Evolutionary conservation across 495 filamentous ascomycete genomes (phyloP).

Genomic region (Aspergillus wentii): DNA sequence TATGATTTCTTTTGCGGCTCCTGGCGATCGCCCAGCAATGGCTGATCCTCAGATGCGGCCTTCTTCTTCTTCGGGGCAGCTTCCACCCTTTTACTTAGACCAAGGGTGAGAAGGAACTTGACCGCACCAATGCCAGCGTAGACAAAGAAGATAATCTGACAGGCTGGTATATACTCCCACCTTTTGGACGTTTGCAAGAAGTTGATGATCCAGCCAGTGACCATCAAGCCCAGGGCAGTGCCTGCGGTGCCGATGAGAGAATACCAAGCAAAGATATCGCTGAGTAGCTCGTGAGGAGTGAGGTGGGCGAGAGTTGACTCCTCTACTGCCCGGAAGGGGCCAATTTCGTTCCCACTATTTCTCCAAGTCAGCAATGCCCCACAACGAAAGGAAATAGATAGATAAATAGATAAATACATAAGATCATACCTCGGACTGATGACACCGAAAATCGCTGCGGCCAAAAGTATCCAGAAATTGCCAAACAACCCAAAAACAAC

Average conservation of each 20-base stretch:
- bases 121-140: slow-evolving; percentile 64
- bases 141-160: slow-evolving; percentile 63
- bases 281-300: slow-evolving; percentile 51
- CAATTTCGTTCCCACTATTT: slow-evolving; percentile 68
- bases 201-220: slow-evolving; percentile 61
- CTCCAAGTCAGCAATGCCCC: slow-evolving; percentile 10
- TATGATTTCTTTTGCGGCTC: slow-evolving; percentile 19
- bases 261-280: slow-evolving; percentile 83
- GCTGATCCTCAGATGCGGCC: slow-evolving; percentile 31
- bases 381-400: background rate
- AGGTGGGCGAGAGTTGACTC: slow-evolving; percentile 77
- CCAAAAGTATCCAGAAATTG: slow-evolving; percentile 71
- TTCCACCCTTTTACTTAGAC: slow-evolving; percentile 59
- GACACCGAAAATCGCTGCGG: slow-evolving; percentile 73
- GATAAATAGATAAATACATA: background rate
- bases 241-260: slow-evolving; percentile 61
- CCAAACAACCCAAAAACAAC: slow-evolving; percentile 60
- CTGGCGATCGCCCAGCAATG: slow-evolving; percentile 38
- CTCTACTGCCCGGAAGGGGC: slow-evolving; percentile 81
- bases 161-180: slow-evolving; percentile 56
- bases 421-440: slow-evolving; percentile 64
- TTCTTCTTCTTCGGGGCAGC: slow-evolving; percentile 25
- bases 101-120: slow-evolving; percentile 58
- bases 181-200: slow-evolving; percentile 39
- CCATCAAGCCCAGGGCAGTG: slow-evolving; percentile 59